Conservation (phyloP, 768 basidiomycete genomes). For the Xerocomellus amylosporus region DNA sequence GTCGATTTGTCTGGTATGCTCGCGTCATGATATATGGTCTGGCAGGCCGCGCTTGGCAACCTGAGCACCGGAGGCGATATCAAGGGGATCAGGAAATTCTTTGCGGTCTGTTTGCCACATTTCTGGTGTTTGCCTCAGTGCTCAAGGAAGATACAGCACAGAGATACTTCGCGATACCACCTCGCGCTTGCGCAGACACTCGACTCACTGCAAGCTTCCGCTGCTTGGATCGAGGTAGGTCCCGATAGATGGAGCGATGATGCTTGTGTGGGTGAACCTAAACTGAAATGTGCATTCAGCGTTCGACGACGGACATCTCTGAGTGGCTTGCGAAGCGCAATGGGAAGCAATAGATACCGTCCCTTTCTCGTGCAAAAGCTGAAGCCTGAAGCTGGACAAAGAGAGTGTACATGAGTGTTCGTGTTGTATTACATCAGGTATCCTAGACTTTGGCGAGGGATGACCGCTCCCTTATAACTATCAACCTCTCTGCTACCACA, state of each 20-base stretch:
- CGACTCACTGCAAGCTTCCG: conserved; percentile 62
- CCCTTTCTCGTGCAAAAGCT: too few species aligned
- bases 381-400: too few species aligned
- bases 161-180: conserved; percentile 67
- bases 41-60: conserved; percentile 37
- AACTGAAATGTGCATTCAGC: conserved; percentile 34
- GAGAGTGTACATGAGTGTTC: background rate
- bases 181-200: conserved; percentile 62
- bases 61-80: conserved; percentile 71
- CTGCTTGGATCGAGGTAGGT: conserved; percentile 60
- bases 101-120: conserved; percentile 50
- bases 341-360: background rate
- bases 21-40: conserved; percentile 8
- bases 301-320: conserved; percentile 55
- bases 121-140: background rate
- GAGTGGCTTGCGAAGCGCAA: conserved; percentile 44
- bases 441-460: too few species aligned
- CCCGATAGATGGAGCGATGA: background rate
- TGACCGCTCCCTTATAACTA: too few species aligned
- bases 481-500: too few species aligned
- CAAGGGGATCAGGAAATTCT: conserved; percentile 63
- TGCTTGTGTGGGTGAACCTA: background rate
- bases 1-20: conserved; percentile 10
- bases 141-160: conserved; percentile 40
- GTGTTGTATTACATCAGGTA: too few species aligned